These are phyloP conservation scores for Cucumis cinereus DNA, from an alignment of 306 rosid genomes.

Conservation along the genomic window DNA sequence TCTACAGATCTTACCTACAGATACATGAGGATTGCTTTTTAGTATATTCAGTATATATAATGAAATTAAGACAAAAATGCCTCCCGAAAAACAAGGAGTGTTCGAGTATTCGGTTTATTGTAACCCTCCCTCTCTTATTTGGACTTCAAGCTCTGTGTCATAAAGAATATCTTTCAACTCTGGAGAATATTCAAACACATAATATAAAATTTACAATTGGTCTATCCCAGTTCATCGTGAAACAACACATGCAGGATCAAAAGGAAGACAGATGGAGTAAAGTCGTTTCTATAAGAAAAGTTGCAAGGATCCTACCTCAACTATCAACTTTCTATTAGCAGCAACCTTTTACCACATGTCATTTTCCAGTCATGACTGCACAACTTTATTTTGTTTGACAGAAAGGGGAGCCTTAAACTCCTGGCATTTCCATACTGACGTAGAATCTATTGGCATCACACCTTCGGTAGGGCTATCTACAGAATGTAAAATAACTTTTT, in stretches of 20 bases:
- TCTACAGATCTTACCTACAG: slow-evolving; percentile 10
- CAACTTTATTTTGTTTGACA: slow-evolving; percentile 59
- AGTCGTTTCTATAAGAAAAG: slow-evolving; percentile 28
- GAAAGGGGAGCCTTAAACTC: slow-evolving; percentile 59
- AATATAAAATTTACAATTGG: slow-evolving; percentile 63
- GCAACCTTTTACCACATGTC: slow-evolving; percentile 23
- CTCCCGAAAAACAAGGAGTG: not conserved
- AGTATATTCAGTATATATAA: not conserved
- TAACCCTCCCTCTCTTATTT: slow-evolving; percentile 25
- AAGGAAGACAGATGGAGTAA: slow-evolving; percentile 29
- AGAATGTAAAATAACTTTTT: slow-evolving; percentile 39
- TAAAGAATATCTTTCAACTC: slow-evolving; percentile 19
- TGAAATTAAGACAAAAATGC: slow-evolving; percentile 2
- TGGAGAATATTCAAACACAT: slow-evolving; percentile 33
- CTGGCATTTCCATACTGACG: slow-evolving; percentile 77
- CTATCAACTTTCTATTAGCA: slow-evolving; percentile 43
- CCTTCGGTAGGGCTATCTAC: slow-evolving; percentile 48
- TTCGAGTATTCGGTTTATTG: slow-evolving; percentile 14
- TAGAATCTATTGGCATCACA: slow-evolving; percentile 43
- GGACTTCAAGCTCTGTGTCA: slow-evolving; percentile 26
- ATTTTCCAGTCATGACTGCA: slow-evolving; percentile 46
- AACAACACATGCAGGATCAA: slow-evolving; percentile 20
- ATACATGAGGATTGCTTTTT: slow-evolving; percentile 1
- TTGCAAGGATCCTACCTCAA: slow-evolving; percentile 59
- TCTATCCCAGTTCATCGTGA: slow-evolving; percentile 54